phyloP scores from a whole-genome alignment of 1,139 yeast genomes.

The Schizosaccharomyces versatilis region DNA sequence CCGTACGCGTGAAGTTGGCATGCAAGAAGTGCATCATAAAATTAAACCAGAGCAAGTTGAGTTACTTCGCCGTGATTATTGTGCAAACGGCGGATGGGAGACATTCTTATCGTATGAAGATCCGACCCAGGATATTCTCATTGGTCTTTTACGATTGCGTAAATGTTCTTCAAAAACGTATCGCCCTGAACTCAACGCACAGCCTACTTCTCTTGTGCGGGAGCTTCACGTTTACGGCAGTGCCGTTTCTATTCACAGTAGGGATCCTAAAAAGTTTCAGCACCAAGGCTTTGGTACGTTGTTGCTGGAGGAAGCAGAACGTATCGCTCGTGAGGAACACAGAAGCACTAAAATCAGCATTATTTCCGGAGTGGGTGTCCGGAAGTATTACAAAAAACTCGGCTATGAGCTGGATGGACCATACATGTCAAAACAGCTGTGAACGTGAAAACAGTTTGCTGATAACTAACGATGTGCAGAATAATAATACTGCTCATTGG shows the following conservation, averaged over 20 bases:
- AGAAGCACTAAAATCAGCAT: conserved; percentile 81
- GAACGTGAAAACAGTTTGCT: neutral
- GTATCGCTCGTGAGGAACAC: conserved; percentile 88
- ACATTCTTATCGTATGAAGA: conserved; percentile 90
- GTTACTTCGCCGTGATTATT: conserved; percentile 79
- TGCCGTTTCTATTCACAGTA: conserved; percentile 88
- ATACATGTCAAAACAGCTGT: conserved; percentile 8
- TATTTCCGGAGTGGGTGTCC: conserved; percentile 91
- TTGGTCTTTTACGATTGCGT: conserved; percentile 72
- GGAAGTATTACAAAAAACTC: conserved; percentile 78
- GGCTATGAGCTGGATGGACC: conserved; percentile 77
- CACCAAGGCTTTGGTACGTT: conserved; percentile 98
- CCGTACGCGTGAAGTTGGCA: conserved; percentile 96
- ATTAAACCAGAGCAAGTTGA: conserved; percentile 96
- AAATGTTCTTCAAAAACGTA: conserved; percentile 74
- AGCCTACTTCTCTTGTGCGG: conserved; percentile 79
- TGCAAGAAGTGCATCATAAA: conserved; percentile 92
- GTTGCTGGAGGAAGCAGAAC: conserved; percentile 93
- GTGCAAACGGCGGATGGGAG: conserved; percentile 98
- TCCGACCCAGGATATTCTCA: conserved; percentile 85
- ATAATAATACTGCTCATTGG: neutral
- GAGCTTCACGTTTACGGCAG: conserved; percentile 95
- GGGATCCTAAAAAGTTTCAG: conserved; percentile 94
- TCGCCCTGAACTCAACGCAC: conserved; percentile 65
- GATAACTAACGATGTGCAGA: neutral